Base-by-base conservation (phyloP, 257 asterid species). In the Echites panduratus region DNA sequence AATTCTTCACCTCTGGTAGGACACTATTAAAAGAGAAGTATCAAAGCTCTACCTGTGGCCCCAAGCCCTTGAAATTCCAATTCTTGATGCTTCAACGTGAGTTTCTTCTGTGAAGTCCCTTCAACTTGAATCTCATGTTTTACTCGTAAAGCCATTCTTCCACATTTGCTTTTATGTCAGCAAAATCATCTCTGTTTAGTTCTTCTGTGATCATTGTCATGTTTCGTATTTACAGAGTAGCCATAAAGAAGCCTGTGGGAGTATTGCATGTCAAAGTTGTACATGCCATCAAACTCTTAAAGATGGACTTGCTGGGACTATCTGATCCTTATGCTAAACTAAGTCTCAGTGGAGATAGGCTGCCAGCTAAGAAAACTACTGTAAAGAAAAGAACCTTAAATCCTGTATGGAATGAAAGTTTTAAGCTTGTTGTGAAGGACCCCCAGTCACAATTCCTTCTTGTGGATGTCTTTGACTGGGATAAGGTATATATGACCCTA, bases 291-390 rank as follows among this genome's bases (percentile, higher is more conserved):
- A 92, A 92, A 84, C 97, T 92, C 78, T 79, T 90, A 83, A 92
- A 92, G 86, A 90, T 73, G 96, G 98, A 92, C 79, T 73, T 92
- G 24, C 90, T 92, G 9, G 98, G 97, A 75, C 83, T 86, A 35
- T 90, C 98, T 9, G 97, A 92, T 89, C 98, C 98, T 19, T 92
- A 92, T 54, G 98, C 86, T 27, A 88, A 88, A 83, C 88, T 92
- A 66, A 80, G 82, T 84, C 89, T 92, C 22, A 87, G 85, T 19
- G 98, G 90, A 61, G 98, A 92, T 12, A 87, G 84, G 64, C 84
- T 82, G 53, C 89, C 90, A 0, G 71, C 87, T 13, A 88, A 75
- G 87, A 92, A 87, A 80, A 92, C 97, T 14, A 86, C 93, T 1
- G 77, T 92, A 78, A 92, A 87, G 88, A 92, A 92, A 77, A 92